Conservation (phyloP, 192 early-diverging fungal species). For the Podochytrium sp. region DNA sequence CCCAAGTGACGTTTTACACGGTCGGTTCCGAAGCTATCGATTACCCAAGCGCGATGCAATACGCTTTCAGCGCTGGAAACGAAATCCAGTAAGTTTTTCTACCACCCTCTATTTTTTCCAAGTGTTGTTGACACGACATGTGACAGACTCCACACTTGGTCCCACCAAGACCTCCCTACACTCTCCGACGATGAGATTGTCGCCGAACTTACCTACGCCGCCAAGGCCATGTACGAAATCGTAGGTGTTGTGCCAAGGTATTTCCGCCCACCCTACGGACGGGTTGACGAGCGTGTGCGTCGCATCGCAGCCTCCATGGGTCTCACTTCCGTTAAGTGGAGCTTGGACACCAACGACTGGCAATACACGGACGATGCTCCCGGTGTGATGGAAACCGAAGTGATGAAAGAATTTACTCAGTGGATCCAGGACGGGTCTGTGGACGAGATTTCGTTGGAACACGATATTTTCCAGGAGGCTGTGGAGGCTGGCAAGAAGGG, state of each 20-base stretch:
- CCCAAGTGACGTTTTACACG: neutral
- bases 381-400: neutral
- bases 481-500: neutral
- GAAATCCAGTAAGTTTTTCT: neutral
- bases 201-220: slow-evolving; percentile 71
- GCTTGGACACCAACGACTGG: neutral
- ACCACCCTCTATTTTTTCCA: neutral
- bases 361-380: neutral
- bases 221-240: slow-evolving; percentile 34
- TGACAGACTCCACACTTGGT: slow-evolving; percentile 51
- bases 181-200: slow-evolving; percentile 70
- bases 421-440: neutral
- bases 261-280: slow-evolving; percentile 38
- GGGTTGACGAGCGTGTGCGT: neutral
- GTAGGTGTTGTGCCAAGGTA: slow-evolving; percentile 42
- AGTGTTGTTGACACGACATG: neutral
- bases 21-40: neutral
- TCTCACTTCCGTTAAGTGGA: neutral
- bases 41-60: neutral
- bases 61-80: neutral
- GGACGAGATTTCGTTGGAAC: slow-evolving; percentile 2
- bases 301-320: neutral
- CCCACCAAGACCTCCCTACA: slow-evolving; percentile 59
- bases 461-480: neutral
- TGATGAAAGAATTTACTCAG: neutral